phyloP scores from a whole-genome alignment of 257 asterid species.

The Solanum sejunctum region DNA sequence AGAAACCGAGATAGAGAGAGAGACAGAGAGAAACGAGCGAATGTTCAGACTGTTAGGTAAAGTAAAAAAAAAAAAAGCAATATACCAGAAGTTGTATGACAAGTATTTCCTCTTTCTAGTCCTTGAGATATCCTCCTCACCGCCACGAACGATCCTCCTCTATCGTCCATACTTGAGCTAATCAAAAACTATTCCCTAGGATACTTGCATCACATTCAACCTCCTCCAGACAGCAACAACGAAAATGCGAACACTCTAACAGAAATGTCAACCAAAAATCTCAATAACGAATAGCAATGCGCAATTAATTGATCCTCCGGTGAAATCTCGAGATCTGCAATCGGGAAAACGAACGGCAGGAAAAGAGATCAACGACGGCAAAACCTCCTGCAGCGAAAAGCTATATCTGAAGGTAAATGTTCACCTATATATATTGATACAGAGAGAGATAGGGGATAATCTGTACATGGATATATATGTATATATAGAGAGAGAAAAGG shows the following conservation, averaged over 20 bases:
- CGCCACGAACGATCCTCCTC: slow-evolving; percentile 93
- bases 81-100: slow-evolving; percentile 82
- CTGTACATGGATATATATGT: neutral
- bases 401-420: neutral
- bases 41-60: neutral
- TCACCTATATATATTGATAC: neutral
- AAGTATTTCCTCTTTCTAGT: slow-evolving; percentile 68
- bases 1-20: neutral
- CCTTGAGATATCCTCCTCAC: slow-evolving; percentile 92
- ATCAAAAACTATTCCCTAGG: neutral
- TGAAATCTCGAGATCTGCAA: neutral
- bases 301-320: neutral
- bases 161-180: slow-evolving; percentile 45
- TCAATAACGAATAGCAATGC: neutral
- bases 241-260: neutral
- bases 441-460: neutral
- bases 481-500: neutral
- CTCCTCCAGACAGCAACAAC: neutral
- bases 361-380: neutral
- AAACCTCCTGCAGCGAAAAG: neutral
- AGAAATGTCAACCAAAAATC: neutral
- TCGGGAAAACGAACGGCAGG: neutral
- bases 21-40: neutral
- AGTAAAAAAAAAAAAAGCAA: neutral
- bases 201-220: neutral